Conservation (phyloP, 257 asterid genomes). For the Paraleonurus japonicus region DNA sequence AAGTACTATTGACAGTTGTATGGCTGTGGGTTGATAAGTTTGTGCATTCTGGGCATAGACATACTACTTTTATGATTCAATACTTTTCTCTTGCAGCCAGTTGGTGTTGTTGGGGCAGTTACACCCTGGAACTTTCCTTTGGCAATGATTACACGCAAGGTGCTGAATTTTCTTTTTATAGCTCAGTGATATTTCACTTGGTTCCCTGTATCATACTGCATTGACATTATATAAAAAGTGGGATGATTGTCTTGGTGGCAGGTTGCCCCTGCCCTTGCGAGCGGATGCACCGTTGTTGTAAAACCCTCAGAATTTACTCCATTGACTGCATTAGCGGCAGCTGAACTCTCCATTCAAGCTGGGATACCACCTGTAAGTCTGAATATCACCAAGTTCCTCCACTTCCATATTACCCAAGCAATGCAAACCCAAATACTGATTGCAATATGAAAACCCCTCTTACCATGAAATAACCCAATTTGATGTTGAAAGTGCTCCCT, state of each 20-base stretch:
- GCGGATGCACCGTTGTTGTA: constrained; percentile 92
- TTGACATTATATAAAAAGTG: constrained; percentile 17
- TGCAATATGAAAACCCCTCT: no score
- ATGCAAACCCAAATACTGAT: no score
- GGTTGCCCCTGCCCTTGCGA: constrained; percentile 99
- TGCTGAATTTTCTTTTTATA: constrained; percentile 23
- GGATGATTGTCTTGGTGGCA: constrained; percentile 36
- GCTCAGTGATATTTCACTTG: constrained; percentile 3
- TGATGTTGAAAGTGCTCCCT: no score
- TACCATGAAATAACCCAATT: no score
- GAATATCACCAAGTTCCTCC: neutral
- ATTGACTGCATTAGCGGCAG: constrained; percentile 96
- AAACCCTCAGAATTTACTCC: constrained; percentile 97
- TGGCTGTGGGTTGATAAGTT: constrained; percentile 14
- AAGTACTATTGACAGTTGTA: constrained; percentile 2
- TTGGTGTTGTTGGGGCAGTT: constrained; percentile 96
- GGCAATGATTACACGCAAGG: constrained; percentile 99
- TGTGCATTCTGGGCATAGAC: neutral
- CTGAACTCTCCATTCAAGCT: constrained; percentile 93
- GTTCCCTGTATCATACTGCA: constrained; percentile 5
- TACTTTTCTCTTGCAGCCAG: constrained; percentile 66
- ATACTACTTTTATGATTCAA: constrained; percentile 10
- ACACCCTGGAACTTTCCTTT: constrained; percentile 98
- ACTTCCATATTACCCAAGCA: no score
- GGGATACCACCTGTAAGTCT: constrained; percentile 91